Evolutionary conservation across 1,284 basidiomycete species (phyloP).

Genomic region (Ceratobasidium papillatum): DNA sequence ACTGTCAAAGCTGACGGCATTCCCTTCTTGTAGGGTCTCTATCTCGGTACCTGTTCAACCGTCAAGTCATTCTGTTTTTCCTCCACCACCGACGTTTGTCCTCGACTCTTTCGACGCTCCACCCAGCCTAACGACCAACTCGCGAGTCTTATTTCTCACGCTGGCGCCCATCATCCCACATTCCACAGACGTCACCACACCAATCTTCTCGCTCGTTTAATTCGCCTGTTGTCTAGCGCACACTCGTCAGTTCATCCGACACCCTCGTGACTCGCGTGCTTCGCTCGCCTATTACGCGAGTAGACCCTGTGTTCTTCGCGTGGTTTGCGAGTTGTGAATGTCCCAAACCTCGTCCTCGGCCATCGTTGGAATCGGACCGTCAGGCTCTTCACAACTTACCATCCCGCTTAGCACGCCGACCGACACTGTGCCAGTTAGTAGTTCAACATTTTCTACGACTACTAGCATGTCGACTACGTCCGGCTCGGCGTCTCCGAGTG

Average conservation of each 20-base stretch:
- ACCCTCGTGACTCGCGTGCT: not conserved
- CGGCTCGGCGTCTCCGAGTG: not conserved
- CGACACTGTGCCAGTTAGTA: not conserved
- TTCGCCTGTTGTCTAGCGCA: not conserved
- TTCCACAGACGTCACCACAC: not conserved
- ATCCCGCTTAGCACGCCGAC: conserved; percentile 21
- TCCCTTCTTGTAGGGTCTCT: not conserved
- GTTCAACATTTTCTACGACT: not conserved
- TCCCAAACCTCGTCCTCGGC: conserved; percentile 6
- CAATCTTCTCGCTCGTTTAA: not conserved
- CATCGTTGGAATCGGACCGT: conserved; percentile 26
- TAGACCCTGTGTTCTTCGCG: not conserved
- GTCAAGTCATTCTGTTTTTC: not conserved
- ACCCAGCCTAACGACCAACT: not conserved
- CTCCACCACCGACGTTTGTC: not conserved
- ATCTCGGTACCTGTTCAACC: not conserved
- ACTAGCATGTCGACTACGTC: not conserved
- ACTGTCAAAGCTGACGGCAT: not conserved
- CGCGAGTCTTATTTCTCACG: not conserved
- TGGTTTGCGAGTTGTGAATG: not conserved
- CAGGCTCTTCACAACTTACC: conserved; percentile 21
- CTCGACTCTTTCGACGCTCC: no score
- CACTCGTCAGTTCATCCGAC: not conserved
- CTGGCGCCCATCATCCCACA: not conserved
- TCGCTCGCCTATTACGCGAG: conserved; percentile 20